phyloP scores from a whole-genome alignment of 139 green algal genomes.

The Haematococcus lacustris region DNA sequence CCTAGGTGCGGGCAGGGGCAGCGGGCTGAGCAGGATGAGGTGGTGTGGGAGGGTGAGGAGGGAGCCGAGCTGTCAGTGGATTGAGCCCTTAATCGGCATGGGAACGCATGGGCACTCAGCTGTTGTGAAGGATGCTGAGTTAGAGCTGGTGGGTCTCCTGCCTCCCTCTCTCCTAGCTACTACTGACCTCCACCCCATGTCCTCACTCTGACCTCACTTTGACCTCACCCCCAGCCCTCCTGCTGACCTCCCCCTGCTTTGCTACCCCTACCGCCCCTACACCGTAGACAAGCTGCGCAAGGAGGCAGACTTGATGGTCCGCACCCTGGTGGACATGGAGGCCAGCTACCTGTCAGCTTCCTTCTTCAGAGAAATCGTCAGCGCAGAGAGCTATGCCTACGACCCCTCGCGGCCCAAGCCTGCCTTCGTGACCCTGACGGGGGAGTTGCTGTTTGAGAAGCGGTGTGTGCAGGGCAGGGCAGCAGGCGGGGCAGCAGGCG shows the following conservation, averaged over 20 bases:
- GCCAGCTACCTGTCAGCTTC: constrained; percentile 82
- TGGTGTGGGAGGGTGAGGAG: neutral
- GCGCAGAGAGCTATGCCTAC: constrained; percentile 52
- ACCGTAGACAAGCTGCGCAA: constrained; percentile 37
- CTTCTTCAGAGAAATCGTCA: constrained; percentile 83
- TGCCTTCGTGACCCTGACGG: constrained; percentile 40
- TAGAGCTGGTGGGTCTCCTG: too few species aligned
- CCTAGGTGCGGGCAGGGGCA: constrained; percentile 42
- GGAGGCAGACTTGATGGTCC: constrained; percentile 44
- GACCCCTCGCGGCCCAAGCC: constrained; percentile 44
- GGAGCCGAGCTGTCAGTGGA: neutral
- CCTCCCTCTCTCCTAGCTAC: too few species aligned
- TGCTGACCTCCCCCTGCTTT: neutral
- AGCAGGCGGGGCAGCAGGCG: neutral
- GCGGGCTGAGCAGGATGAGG: neutral
- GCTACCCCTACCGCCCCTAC: neutral
- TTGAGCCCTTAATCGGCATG: neutral
- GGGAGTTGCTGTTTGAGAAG: constrained; percentile 43
- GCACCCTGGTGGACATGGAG: constrained; percentile 90
- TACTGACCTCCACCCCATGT: too few species aligned
- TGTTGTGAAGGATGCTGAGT: too few species aligned
- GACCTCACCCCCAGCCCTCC: neutral
- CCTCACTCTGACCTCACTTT: too few species aligned
- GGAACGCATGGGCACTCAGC: too few species aligned
- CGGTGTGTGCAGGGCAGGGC: neutral